A percentile compares a stretch with the other conserved stretches of the same genome.
Evolutionary conservation across 2,329 filamentous ascomycete species (phyloP).

Genomic region (Colletotrichum sansevieriae): DNA sequence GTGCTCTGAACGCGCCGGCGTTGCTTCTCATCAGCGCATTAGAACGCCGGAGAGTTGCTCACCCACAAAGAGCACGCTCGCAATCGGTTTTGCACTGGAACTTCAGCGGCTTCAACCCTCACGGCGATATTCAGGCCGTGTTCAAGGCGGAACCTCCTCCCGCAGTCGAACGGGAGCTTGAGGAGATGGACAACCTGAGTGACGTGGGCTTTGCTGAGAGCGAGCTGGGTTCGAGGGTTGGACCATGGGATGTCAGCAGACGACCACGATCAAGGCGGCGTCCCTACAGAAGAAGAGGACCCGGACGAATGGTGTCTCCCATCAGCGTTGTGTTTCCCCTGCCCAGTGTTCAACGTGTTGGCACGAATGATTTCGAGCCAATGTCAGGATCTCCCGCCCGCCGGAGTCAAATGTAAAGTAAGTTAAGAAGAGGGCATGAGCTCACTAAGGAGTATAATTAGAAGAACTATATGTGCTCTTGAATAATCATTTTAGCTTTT

Average conservation of each 20-base stretch:
- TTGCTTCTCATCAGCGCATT: conserved; percentile 71
- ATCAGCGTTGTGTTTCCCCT: conserved; percentile 37
- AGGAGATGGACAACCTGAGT: conserved; percentile 40
- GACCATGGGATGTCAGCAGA: conserved; percentile 13
- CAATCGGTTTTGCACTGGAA: conserved; percentile 42
- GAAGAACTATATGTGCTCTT: too few relatives aligned
- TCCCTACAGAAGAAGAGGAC: conserved; percentile 20
- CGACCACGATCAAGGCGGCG: conserved; percentile 21
- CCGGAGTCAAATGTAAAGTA: neutral
- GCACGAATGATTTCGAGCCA: conserved; percentile 35
- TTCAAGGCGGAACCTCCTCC: conserved; percentile 70
- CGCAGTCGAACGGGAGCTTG: conserved; percentile 50
- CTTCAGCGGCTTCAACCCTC: conserved; percentile 59
- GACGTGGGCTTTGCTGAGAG: conserved; percentile 37
- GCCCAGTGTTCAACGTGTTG: conserved; percentile 28
- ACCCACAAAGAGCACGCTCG: conserved; percentile 59
- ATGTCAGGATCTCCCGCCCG: conserved; percentile 24
- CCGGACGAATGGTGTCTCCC: conserved; percentile 32
- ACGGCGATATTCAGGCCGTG: conserved; percentile 71
- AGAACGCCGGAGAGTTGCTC: conserved; percentile 64
- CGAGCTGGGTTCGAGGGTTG: conserved; percentile 15
- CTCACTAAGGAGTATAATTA: too few relatives aligned
- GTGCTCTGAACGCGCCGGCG: conserved; percentile 73
- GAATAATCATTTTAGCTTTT: too few relatives aligned
- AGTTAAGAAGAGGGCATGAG: neutral